Evolutionary conservation across 2,329 filamentous ascomycete genomes (phyloP), one percentile per base, ranked within the genome.

Genomic region (Pseudocercospora crystallina): DNA sequence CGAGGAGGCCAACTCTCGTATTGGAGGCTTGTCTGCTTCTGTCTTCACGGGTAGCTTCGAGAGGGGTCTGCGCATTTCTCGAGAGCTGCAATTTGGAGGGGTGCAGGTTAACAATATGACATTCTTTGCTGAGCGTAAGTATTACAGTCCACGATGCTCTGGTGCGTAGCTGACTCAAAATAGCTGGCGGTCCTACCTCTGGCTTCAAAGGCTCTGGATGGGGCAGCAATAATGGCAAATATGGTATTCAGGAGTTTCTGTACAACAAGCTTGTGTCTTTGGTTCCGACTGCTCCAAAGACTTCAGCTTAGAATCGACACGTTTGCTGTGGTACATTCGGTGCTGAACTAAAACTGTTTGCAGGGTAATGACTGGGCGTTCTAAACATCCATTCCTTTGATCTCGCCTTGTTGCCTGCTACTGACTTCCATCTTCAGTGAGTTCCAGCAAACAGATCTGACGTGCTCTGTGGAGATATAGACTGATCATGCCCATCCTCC

Each of bases 91-190:
- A 26, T 50, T 44, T 45, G 47, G 47, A 10, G 14, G 31, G 5
- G 41, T 50, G 1, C 47, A 50, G 11, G n/a, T 50, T 12, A 45
- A 50, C 35, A 50, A 33, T 26, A 50, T 50, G 15, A 39, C 41
- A 1, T 33, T 45, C 10, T 44, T 32, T 15, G 36, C 47, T 9
- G 42, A 43, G 35, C 47, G 20, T 26, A 26, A 26, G 20, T 26
- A 26, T 4, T 7, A 7, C 3, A 26, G 7, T 7, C 20, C 20
- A 26, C 3, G 7, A 7, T 3, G 4, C 20, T 7, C 7, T 26
- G 20, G 20, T 26, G 20, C 4, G 3, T 4, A 26, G 20, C 20
- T 26, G 7, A 26, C 20, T 26, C 20, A 7, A 26, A 26, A 26
- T 26, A 26, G 20, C 47, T n/a, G 36, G 9, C 2, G 41, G 40